Base-by-base conservation (phyloP, 2,329 filamentous ascomycete genomes). In the Exophiala oligosperma region DNA sequence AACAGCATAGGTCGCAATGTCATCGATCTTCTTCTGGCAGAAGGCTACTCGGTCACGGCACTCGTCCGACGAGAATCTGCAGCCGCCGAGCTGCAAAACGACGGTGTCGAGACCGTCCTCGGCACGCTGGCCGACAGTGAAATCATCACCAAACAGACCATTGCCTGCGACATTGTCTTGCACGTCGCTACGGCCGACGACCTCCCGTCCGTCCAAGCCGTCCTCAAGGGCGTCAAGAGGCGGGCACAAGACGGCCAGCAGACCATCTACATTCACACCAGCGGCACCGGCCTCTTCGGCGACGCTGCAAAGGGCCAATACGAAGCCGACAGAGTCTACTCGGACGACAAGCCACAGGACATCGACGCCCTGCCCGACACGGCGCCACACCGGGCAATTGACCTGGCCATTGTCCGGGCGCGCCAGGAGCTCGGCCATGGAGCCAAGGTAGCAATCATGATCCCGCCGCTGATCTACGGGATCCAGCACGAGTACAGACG, bases 171-270 rank as follows among this genome's bases (percentile, higher is more conserved):
- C 51, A 74, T 79, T 7, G 68, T 77, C 38, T 69, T 82, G 53
- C 78, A 81, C 66, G 79, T 76, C 6, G 79, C 79, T 9, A 79
- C 77, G 3, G 77, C 78, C 3, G 79, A 81, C 67, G 73, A 81
- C 57, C 66, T 78, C n/a, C 74, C 76, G 9, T 77, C 74, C 11
- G 78, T 72, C 1, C 62, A 77, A 63, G 76, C 78, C 14, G 71
- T 82, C 11, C 66, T 81, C 3, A 72, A 73, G 8, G 79, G 77
- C 5, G 65, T 81, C 51, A 64, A 71, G 49, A 62, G 73, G 53
- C 73, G 77, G 6, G 72, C 76, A 1, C 60, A 67, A 1, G 63
- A 72, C 35, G 71, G 70, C 9, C 70, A 74, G 28, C 57, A 57
- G 24, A 78, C 76, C 17, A 77, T 78, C 59, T 82, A 74, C 70